Percentiles rank a stretch among this genome's conserved stretches.
These are phyloP conservation scores for Schwanniomyces yamadae DNA, from an alignment of 805 yeast genomes.

Conservation along the genomic window DNA sequence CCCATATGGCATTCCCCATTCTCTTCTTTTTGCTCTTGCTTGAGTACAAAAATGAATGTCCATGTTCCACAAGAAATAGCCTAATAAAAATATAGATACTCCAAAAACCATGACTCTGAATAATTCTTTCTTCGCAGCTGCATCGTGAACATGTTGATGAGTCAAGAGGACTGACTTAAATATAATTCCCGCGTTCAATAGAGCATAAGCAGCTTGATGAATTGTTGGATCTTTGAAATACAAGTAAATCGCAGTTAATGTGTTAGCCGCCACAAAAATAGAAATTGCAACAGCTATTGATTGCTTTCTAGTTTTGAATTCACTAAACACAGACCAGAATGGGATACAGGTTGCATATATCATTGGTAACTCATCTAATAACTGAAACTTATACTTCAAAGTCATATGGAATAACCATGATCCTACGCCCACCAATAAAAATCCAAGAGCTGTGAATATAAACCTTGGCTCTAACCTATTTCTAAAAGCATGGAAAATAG, in stretches of 20 bases:
- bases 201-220: conserved; percentile 84
- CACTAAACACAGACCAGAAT: conserved; percentile 77
- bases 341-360: conserved; percentile 97
- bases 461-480: conserved; percentile 72
- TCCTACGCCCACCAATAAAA: conserved; percentile 87
- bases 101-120: conserved; percentile 59
- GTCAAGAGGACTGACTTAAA: conserved; percentile 56
- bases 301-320: conserved; percentile 41
- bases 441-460: conserved; percentile 70
- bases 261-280: conserved; percentile 52
- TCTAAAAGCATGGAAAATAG: conserved; percentile 57
- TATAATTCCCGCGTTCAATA: conserved; percentile 73
- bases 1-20: conserved; percentile 80
- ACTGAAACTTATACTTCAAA: conserved; percentile 79
- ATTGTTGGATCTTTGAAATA: conserved; percentile 77
- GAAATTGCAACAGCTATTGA: conserved; percentile 47
- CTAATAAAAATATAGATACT: conserved; percentile 60
- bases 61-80: conserved; percentile 84
- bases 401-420: conserved; percentile 98
- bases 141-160: conserved; percentile 50
- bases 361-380: conserved; percentile 96
- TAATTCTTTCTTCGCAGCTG: conserved; percentile 46
- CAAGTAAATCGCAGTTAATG: conserved; percentile 70
- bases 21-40: conserved; percentile 59
- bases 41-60: conserved; percentile 76